Evolutionary conservation across 768 basidiomycete species (phyloP).

Genomic region (Mrakia gelida): DNA sequence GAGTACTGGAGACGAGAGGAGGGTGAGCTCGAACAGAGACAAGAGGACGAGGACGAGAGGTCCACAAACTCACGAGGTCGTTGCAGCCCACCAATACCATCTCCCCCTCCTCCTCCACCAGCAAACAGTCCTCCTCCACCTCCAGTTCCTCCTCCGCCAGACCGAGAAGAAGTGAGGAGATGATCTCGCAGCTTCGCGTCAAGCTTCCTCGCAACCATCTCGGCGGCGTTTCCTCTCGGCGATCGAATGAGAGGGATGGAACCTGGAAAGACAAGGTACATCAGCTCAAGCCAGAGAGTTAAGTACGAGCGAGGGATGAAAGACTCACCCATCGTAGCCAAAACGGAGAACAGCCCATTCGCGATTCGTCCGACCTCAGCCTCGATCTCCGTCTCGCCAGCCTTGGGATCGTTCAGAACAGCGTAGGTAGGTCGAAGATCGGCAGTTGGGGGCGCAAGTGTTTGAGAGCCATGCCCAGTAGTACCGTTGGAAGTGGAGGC

Average conservation of each 20-base stretch:
- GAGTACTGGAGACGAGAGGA: conserved; percentile 56
- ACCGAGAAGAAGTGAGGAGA: conserved; percentile 53
- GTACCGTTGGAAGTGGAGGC: background rate
- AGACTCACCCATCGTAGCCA: conserved; percentile 72
- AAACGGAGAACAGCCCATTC: conserved; percentile 81
- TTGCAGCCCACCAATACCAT: conserved; percentile 78
- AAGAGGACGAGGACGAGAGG: background rate
- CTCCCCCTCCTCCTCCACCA: conserved; percentile 43
- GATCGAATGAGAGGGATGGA: conserved; percentile 92
- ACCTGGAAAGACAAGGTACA: conserved; percentile 38
- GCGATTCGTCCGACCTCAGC: conserved; percentile 88
- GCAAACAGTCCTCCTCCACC: conserved; percentile 60
- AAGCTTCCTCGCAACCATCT: conserved; percentile 97
- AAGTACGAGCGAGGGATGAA: background rate
- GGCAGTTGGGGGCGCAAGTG: conserved; percentile 35
- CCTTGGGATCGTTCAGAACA: conserved; percentile 83
- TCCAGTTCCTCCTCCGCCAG: conserved; percentile 23
- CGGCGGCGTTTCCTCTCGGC: conserved; percentile 92
- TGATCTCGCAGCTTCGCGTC: conserved; percentile 84
- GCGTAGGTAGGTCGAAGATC: conserved; percentile 60
- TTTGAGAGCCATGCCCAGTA: conserved; percentile 37
- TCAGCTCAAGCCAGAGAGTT: background rate
- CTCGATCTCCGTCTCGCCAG: conserved; percentile 85
- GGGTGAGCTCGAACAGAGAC: background rate
- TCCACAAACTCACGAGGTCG: conserved; percentile 60